phyloP scores from a whole-genome alignment of 257 asterid genomes.

The Jacaranda copaia region DNA sequence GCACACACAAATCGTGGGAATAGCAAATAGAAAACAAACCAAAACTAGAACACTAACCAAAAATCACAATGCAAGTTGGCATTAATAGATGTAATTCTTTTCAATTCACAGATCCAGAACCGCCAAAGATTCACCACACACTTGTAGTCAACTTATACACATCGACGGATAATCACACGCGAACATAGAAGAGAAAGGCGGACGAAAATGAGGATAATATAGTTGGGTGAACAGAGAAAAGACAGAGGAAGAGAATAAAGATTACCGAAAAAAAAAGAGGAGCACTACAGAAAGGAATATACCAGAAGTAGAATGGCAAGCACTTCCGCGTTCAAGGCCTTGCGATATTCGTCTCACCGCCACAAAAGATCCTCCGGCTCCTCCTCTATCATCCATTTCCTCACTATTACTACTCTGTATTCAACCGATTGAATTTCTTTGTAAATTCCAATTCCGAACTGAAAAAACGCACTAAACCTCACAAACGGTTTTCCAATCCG shows the following conservation, averaged over 20 bases:
- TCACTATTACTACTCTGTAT: conserved; percentile 10
- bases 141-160: conserved; percentile 28
- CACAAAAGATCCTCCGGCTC: conserved; percentile 83
- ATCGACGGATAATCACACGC: conserved; percentile 31
- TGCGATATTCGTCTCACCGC: conserved; percentile 90
- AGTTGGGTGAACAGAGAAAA: conserved; percentile 35
- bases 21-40: conserved; percentile 28
- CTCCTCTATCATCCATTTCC: conserved; percentile 80
- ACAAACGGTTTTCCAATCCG: conserved; percentile 16
- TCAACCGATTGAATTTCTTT: conserved; percentile 18
- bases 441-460: conserved; percentile 25
- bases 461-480: conserved; percentile 13
- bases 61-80: conserved; percentile 74
- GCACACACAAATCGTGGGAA: background rate
- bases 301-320: conserved; percentile 90
- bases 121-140: conserved; percentile 45
- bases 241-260: conserved; percentile 24
- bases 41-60: conserved; percentile 64
- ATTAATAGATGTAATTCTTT: conserved; percentile 53
- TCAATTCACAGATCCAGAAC: conserved; percentile 72
- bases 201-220: conserved; percentile 30
- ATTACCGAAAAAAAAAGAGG: conserved; percentile 14
- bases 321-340: conserved; percentile 75
- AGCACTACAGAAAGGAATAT: conserved; percentile 29
- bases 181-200: conserved; percentile 20